A percentile compares a stretch with the other conserved stretches of the same genome.
These are phyloP conservation scores for Aspergillus luchuensis DNA, from an alignment of 2,329 filamentous ascomycete species.

Conservation along the genomic window DNA sequence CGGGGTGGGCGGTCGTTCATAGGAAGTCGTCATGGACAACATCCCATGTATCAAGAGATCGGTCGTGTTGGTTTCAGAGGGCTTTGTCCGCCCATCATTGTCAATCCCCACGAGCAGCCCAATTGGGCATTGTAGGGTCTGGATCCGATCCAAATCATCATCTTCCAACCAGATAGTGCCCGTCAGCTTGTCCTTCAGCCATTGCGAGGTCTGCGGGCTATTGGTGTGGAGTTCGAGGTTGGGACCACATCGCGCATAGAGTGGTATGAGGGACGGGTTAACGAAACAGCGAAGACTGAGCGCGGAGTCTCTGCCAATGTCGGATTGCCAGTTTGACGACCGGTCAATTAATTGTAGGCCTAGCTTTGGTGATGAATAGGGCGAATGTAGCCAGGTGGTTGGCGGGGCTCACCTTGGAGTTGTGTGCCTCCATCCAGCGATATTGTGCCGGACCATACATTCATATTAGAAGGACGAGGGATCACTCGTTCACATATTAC, in stretches of 20 bases:
- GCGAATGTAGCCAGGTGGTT: not conserved
- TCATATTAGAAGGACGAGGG: constrained; percentile 31
- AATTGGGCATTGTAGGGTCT: constrained; percentile 41
- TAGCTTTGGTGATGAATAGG: constrained; percentile 24
- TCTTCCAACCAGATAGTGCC: constrained; percentile 37
- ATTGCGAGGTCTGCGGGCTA: constrained; percentile 37
- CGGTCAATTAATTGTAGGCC: constrained; percentile 39
- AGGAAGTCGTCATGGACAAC: constrained; percentile 32
- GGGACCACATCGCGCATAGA: constrained; percentile 44
- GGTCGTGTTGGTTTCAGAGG: constrained; percentile 28
- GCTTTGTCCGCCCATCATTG: constrained; percentile 19
- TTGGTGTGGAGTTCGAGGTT: constrained; percentile 43
- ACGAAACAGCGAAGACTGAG: constrained; percentile 41
- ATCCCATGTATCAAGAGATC: constrained; percentile 45
- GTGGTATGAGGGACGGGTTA: constrained; percentile 43
- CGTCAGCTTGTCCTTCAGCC: constrained; percentile 43
- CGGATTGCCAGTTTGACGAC: constrained; percentile 35
- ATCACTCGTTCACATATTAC: constrained; percentile 17
- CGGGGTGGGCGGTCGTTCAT: constrained; percentile 38
- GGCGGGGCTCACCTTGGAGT: constrained; percentile 34
- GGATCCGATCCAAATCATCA: constrained; percentile 32
- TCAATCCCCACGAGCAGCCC: constrained; percentile 41
- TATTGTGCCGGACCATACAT: constrained; percentile 43
- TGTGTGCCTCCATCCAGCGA: constrained; percentile 27
- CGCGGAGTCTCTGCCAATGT: constrained; percentile 36